Evolutionary conservation across 805 yeast genomes (phyloP).

Genomic region (Blastobotrys attinorum): DNA sequence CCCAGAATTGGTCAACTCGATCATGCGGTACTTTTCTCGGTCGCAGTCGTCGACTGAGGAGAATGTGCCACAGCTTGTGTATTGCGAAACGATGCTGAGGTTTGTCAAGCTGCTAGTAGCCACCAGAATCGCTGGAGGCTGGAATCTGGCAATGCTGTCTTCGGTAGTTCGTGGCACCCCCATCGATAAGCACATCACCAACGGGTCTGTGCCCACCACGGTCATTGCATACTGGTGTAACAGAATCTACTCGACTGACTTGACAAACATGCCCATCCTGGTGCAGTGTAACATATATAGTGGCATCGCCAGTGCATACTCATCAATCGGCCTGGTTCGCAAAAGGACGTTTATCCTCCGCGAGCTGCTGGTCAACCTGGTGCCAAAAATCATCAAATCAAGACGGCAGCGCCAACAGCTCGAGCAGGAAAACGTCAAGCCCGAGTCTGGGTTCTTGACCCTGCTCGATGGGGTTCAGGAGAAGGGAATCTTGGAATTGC

Average conservation of each 20-base stretch:
- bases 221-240: slow-evolving; percentile 46
- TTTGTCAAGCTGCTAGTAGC: slow-evolving; percentile 52
- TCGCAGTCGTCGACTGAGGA: slow-evolving; percentile 59
- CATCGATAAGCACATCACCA: slow-evolving; percentile 19
- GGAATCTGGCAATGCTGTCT: slow-evolving; percentile 36
- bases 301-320: slow-evolving; percentile 57
- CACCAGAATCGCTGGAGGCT: slow-evolving; percentile 41
- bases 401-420: slow-evolving; percentile 3
- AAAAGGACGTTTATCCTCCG: slow-evolving; percentile 65
- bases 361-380: slow-evolving; percentile 44
- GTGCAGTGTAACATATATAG: slow-evolving; percentile 59
- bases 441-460: neutral
- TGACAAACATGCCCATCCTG: slow-evolving; percentile 37
- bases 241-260: slow-evolving; percentile 37
- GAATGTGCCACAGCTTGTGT: slow-evolving; percentile 73
- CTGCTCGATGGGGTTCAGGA: slow-evolving; percentile 10
- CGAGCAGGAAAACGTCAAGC: neutral
- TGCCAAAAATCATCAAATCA: slow-evolving; percentile 13
- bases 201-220: slow-evolving; percentile 21
- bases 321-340: slow-evolving; percentile 51
- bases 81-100: slow-evolving; percentile 63
- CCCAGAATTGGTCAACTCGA: slow-evolving; percentile 22
- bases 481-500: slow-evolving; percentile 34
- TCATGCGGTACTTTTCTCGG: slow-evolving; percentile 35
- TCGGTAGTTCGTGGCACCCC: slow-evolving; percentile 38